These are phyloP conservation scores for Kalmanozyma brasiliensis DNA, from an alignment of 1,284 basidiomycete species.

Conservation along the genomic window DNA sequence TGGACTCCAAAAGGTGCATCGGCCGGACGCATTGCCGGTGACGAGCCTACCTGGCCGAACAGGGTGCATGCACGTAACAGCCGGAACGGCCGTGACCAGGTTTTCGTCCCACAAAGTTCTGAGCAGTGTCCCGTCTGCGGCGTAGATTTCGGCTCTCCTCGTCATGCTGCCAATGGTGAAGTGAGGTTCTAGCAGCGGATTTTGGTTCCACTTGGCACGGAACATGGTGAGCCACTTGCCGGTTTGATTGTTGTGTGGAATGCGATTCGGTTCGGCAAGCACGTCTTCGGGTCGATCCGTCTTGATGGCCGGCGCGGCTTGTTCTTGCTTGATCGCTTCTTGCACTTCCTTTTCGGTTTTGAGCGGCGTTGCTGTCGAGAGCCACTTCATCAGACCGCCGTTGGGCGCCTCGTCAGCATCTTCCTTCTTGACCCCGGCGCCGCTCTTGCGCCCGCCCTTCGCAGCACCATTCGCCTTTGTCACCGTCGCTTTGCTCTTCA, in stretches of 20 bases:
- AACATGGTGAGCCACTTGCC: conserved; percentile 67
- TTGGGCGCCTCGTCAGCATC: conserved; percentile 4
- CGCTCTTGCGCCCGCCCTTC: conserved; percentile 6
- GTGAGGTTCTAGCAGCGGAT: conserved; percentile 55
- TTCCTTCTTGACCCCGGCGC: conserved; percentile 29
- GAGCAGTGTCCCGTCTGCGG: conserved; percentile 52
- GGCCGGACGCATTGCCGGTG: conserved; percentile 59
- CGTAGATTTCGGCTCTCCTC: conserved; percentile 61
- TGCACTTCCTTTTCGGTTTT: conserved; percentile 27
- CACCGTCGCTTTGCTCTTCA: conserved; percentile 23
- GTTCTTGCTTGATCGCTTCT: conserved; percentile 29
- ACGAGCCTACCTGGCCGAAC: conserved; percentile 44
- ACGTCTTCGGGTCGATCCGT: conserved; percentile 38
- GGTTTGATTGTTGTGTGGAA: conserved; percentile 67
- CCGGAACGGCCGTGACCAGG: conserved; percentile 63
- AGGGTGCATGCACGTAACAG: conserved; percentile 63
- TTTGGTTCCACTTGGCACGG: conserved; percentile 59
- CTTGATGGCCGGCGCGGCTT: background rate
- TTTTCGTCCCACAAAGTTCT: conserved; percentile 59
- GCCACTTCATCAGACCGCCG: conserved; percentile 25
- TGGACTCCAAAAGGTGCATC: conserved; percentile 56
- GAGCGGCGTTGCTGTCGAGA: conserved; percentile 23
- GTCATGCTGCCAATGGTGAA: conserved; percentile 65
- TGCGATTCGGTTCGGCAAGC: conserved; percentile 29
- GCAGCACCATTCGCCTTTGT: conserved; percentile 10